Percentiles rank a stretch among this genome's conserved stretches.
Conservation (phyloP, 148 eudicot species). For the Drosera capensis region DNA sequence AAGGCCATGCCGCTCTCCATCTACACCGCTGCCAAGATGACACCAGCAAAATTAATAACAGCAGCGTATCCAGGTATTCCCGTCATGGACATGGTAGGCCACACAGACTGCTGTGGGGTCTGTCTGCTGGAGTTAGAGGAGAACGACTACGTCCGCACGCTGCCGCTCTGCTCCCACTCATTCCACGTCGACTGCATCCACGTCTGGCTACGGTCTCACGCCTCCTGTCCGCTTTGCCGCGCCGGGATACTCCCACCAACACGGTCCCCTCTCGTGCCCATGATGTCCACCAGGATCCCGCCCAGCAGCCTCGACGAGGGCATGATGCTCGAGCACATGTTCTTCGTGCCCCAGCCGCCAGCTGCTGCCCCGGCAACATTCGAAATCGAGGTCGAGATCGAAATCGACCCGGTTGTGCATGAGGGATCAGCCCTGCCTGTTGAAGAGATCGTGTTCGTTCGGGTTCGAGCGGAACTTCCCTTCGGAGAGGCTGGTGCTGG, state of each 20-base stretch:
- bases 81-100: too few relatives aligned
- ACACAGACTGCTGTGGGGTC: slow-evolving; percentile 78
- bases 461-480: slow-evolving; percentile 68
- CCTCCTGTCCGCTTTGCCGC: slow-evolving; percentile 82
- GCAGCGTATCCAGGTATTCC: slow-evolving; percentile 3
- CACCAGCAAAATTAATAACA: too few relatives aligned
- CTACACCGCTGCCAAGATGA: too few relatives aligned
- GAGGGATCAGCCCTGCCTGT: too few relatives aligned
- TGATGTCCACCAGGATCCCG: slow-evolving; percentile 68
- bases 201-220: slow-evolving; percentile 73
- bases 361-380: slow-evolving; percentile 13
- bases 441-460: slow-evolving; percentile 74
- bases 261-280: slow-evolving; percentile 51
- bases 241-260: slow-evolving; percentile 34
- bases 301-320: slow-evolving; percentile 47
- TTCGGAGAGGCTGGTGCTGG: slow-evolving; percentile 44
- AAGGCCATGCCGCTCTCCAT: slow-evolving; percentile 61
- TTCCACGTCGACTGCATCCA: slow-evolving; percentile 94
- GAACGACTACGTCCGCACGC: slow-evolving; percentile 64
- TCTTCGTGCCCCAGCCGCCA: slow-evolving; percentile 26
- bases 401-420: slow-evolving; percentile 23
- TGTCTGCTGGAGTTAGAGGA: slow-evolving; percentile 73
- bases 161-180: slow-evolving; percentile 63
- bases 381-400: slow-evolving; percentile 15
- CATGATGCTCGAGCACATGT: slow-evolving; percentile 26